These are phyloP conservation scores for Hypoxylon fuscum DNA, from an alignment of 495 filamentous ascomycete species.

Conservation along the genomic window DNA sequence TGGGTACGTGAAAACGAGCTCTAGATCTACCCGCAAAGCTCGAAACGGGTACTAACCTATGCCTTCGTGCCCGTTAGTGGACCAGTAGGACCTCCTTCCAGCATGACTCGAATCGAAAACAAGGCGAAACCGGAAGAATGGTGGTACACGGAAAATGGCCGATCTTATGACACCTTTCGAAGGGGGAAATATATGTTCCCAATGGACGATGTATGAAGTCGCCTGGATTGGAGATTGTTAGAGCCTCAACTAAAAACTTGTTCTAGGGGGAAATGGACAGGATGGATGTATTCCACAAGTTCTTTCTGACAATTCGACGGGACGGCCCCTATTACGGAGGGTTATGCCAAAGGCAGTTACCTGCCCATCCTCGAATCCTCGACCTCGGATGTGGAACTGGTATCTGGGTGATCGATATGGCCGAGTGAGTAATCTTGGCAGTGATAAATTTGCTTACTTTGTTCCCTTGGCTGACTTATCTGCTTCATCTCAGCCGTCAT, in stretches of 20 bases:
- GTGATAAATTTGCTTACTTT: constrained; percentile 2
- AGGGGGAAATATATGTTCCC: constrained; percentile 70
- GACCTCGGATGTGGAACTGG: constrained; percentile 91
- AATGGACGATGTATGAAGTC: constrained; percentile 64
- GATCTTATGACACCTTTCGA: constrained; percentile 64
- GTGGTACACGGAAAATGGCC: constrained; percentile 64
- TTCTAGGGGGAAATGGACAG: constrained; percentile 72
- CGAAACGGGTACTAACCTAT: constrained; percentile 23
- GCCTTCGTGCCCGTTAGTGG: constrained; percentile 7
- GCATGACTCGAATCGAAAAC: constrained; percentile 33
- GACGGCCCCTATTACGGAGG: constrained; percentile 56
- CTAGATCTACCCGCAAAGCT: constrained; percentile 23
- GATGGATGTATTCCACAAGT: constrained; percentile 80
- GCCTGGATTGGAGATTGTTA: background rate
- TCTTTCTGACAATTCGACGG: constrained; percentile 73
- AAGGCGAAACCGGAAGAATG: constrained; percentile 42
- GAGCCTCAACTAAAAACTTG: constrained; percentile 35
- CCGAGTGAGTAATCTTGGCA: constrained; percentile 65
- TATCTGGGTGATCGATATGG: constrained; percentile 91
- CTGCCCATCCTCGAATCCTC: constrained; percentile 63
- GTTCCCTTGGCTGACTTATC: constrained; percentile 28
- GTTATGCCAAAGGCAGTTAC: constrained; percentile 38
- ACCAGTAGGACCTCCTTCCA: constrained; percentile 24
- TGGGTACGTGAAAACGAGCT: constrained; percentile 27
- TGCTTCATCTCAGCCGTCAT: constrained; percentile 29